A percentile compares a stretch with the other conserved stretches of the same genome.
Conservation (phyloP, 129 eudicot genomes). For the Escallonia herrerae region DNA sequence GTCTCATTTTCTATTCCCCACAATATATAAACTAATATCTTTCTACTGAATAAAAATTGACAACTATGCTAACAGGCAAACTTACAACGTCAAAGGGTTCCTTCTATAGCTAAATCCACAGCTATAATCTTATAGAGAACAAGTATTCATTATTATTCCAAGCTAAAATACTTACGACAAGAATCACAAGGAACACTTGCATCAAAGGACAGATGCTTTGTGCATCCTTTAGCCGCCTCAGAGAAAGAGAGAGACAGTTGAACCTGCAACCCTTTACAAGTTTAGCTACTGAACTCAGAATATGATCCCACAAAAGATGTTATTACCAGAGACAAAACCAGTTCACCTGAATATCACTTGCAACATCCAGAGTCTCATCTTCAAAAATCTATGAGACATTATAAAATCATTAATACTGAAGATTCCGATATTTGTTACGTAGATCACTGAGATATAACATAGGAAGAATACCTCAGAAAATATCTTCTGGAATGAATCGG, state of each 20-base stretch:
- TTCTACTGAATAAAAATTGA: too few species aligned
- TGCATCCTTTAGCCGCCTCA: slow-evolving; percentile 95
- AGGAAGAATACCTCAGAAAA: slow-evolving; percentile 71
- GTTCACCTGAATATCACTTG: slow-evolving; percentile 67
- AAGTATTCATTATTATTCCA: too few species aligned
- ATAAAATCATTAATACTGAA: neutral
- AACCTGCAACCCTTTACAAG: slow-evolving; percentile 37
- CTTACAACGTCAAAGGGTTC: too few species aligned
- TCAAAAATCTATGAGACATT: slow-evolving; percentile 61
- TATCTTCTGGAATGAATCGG: slow-evolving; percentile 77
- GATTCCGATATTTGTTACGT: neutral
- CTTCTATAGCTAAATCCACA: too few species aligned
- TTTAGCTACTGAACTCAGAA: slow-evolving; percentile 2
- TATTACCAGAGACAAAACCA: neutral
- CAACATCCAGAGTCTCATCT: slow-evolving; percentile 43
- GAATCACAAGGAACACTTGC: slow-evolving; percentile 74
- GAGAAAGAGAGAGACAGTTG: slow-evolving; percentile 67
- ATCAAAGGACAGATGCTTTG: slow-evolving; percentile 68
- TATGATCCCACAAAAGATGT: slow-evolving; percentile 3
- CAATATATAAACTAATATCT: too few species aligned
- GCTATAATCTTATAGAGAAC: too few species aligned
- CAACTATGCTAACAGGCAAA: too few species aligned
- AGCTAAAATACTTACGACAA: slow-evolving; percentile 58
- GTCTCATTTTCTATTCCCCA: too few species aligned
- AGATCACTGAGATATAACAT: neutral